These are phyloP conservation scores for Trichoderma virens DNA, from an alignment of 495 filamentous ascomycete genomes.

Conservation along the genomic window DNA sequence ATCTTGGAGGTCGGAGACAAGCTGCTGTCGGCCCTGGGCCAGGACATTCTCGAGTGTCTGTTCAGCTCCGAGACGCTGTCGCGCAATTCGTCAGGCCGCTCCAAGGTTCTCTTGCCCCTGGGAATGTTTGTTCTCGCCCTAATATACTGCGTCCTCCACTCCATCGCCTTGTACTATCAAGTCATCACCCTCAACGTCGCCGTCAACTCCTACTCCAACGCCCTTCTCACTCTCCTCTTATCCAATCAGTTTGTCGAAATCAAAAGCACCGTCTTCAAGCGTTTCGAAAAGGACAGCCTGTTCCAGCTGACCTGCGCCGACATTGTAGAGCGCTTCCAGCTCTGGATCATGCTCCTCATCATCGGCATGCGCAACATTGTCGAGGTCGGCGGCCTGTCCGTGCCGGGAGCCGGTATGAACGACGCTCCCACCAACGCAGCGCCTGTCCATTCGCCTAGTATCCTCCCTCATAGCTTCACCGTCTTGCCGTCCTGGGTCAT, in stretches of 20 bases:
- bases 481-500: conserved; percentile 71
- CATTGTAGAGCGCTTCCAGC: conserved; percentile 92
- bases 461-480: conserved; percentile 80
- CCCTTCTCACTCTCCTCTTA: conserved; percentile 79
- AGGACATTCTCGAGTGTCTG: conserved; percentile 93
- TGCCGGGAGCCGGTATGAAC: conserved; percentile 28
- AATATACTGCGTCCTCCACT: conserved; percentile 79
- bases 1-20: conserved; percentile 85
- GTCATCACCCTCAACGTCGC: conserved; percentile 97
- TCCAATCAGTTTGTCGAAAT: conserved; percentile 98
- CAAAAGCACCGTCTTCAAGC: conserved; percentile 95
- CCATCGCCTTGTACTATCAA: conserved; percentile 86
- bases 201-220: conserved; percentile 98
- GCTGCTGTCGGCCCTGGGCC: conserved; percentile 81
- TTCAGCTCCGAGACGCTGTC: conserved; percentile 90
- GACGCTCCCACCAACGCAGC: conserved; percentile 31
- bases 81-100: conserved; percentile 76
- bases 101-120: conserved; percentile 83
- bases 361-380: conserved; percentile 93
- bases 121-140: conserved; percentile 86
- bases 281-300: conserved; percentile 92
- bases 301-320: conserved; percentile 97
- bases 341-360: conserved; percentile 94
- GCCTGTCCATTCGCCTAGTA: conserved; percentile 45
- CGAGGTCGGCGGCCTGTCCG: conserved; percentile 68